phyloP scores from a whole-genome alignment of 257 asterid species.

The Ophiorrhiza pumila region DNA sequence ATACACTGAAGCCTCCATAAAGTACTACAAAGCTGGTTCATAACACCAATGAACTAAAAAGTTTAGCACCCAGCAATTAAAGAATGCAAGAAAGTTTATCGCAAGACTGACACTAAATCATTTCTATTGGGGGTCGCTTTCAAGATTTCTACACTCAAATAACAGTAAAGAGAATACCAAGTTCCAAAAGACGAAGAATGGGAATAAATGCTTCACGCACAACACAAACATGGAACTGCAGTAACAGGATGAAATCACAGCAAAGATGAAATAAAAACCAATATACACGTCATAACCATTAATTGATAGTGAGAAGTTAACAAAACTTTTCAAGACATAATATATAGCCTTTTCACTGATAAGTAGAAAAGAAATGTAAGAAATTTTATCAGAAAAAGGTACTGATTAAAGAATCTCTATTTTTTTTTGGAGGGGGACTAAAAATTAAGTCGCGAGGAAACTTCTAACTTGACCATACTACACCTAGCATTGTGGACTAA shows the following conservation, averaged over 20 bases:
- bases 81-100: background rate
- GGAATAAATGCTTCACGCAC: background rate
- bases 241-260: background rate
- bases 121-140: background rate
- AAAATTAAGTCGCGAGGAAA: background rate
- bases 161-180: background rate
- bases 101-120: background rate
- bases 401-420: background rate
- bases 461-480: background rate
- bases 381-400: background rate
- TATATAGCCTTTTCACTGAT: too few relatives aligned
- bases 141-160: background rate
- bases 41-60: background rate
- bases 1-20: conserved; percentile 6
- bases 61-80: background rate
- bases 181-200: background rate
- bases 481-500: background rate
- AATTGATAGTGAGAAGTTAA: background rate
- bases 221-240: background rate
- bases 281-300: background rate
- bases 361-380: background rate
- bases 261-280: too few relatives aligned
- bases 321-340: background rate
- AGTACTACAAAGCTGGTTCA: background rate
- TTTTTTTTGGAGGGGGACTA: background rate